A percentile compares a stretch with the other conserved stretches of the same genome.
Conservation (phyloP, 2,329 filamentous ascomycete species). For the Colletotrichum liriopes region DNA sequence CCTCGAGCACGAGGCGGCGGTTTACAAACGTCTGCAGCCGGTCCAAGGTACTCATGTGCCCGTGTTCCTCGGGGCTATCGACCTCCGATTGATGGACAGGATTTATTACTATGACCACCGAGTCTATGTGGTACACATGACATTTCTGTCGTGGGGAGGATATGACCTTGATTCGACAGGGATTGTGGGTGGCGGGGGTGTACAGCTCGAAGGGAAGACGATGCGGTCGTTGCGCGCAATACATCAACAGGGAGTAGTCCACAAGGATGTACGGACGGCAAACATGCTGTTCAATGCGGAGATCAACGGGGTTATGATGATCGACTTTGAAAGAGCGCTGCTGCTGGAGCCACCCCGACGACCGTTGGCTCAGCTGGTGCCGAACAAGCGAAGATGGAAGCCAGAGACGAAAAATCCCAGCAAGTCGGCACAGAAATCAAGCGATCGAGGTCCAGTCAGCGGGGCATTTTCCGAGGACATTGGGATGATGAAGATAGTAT, state of each 20-base stretch:
- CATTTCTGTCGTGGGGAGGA: constrained; percentile 56
- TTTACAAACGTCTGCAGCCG: constrained; percentile 54
- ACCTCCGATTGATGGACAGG: constrained; percentile 52
- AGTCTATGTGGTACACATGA: constrained; percentile 53
- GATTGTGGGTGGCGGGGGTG: neutral
- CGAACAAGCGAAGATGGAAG: constrained; percentile 44
- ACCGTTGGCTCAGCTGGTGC: constrained; percentile 45
- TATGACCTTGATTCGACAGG: constrained; percentile 3
- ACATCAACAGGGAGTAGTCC: constrained; percentile 48
- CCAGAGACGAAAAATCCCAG: neutral
- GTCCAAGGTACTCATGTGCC: constrained; percentile 56
- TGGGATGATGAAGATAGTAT: neutral
- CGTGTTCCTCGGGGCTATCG: constrained; percentile 56
- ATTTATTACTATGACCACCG: constrained; percentile 53
- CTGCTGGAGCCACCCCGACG: constrained; percentile 44
- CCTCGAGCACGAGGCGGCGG: constrained; percentile 53
- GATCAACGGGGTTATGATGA: constrained; percentile 48
- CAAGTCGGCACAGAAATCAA: constrained; percentile 2
- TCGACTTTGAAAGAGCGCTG: constrained; percentile 52
- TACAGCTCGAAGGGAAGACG: constrained; percentile 37
- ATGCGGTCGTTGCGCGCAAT: constrained; percentile 44
- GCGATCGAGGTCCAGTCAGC: neutral
- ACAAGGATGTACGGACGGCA: constrained; percentile 46
- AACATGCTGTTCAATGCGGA: constrained; percentile 50
- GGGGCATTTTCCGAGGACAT: constrained; percentile 6